Percentiles rank a stretch among this genome's conserved stretches.
Conservation (phyloP, 2,329 filamentous ascomycete species). For the Penicillium frequentans region DNA sequence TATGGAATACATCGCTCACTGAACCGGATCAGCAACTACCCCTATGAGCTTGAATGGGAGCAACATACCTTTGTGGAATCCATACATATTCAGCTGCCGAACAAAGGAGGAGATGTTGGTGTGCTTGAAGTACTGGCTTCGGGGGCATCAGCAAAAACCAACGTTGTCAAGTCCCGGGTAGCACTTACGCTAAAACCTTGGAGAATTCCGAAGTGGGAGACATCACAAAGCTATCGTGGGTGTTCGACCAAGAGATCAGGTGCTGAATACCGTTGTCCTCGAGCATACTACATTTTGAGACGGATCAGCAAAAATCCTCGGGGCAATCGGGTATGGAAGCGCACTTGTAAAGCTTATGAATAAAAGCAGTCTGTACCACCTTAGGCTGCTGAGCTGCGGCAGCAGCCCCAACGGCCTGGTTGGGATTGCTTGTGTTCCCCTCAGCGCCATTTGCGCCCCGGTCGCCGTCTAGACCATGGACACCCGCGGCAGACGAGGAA, state of each 20-base stretch:
- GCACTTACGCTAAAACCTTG: constrained; percentile 88
- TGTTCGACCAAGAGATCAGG: constrained; percentile 92
- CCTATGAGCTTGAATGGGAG: not conserved
- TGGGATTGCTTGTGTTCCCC: constrained; percentile 28
- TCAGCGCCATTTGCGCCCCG: constrained; percentile 40
- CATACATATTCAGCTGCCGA: constrained; percentile 98
- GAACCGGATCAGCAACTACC: constrained; percentile 11
- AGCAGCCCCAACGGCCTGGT: constrained; percentile 45
- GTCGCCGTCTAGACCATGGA: constrained; percentile 50
- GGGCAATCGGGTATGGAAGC: constrained; percentile 29
- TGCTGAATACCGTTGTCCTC: constrained; percentile 92
- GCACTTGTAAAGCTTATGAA: constrained; percentile 98
- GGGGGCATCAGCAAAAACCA: constrained; percentile 24
- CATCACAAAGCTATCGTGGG: constrained; percentile 98
- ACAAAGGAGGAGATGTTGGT: constrained; percentile 99
- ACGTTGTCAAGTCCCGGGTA: constrained; percentile 7
- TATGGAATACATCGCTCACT: constrained; percentile 99
- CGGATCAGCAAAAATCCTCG: not conserved
- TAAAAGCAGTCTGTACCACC: constrained; percentile 97
- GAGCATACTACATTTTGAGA: constrained; percentile 69
- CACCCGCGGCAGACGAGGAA: constrained; percentile 45
- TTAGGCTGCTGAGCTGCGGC: constrained; percentile 81
- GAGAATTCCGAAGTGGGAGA: constrained; percentile 96
- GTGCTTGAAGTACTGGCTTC: constrained; percentile 97
- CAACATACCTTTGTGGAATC: constrained; percentile 88